Evolutionary conservation across 1,284 basidiomycete genomes (phyloP).

Genomic region (Irpex lacteus): DNA sequence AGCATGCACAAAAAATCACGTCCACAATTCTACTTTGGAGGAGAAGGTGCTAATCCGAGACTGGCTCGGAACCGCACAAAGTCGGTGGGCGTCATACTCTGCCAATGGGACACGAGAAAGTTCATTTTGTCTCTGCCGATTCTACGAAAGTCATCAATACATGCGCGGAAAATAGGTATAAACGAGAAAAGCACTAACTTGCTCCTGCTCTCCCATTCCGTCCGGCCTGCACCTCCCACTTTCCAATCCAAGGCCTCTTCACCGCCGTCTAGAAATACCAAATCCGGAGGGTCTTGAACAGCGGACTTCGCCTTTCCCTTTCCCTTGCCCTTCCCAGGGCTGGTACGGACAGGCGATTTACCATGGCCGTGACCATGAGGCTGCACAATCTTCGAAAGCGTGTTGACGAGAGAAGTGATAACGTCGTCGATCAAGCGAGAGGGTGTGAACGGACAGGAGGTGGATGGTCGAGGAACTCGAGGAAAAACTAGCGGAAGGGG

Average conservation of each 20-base stretch:
- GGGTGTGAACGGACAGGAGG: constrained; percentile 59
- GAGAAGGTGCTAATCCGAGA: neutral
- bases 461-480: constrained; percentile 41
- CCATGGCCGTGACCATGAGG: too few relatives aligned
- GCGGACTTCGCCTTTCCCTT: neutral
- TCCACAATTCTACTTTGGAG: too few relatives aligned
- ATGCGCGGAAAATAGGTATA: too few relatives aligned
- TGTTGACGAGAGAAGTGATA: constrained; percentile 46
- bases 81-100: neutral
- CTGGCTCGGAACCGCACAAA: neutral
- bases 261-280: neutral
- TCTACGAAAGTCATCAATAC: neutral
- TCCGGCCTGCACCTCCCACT: neutral
- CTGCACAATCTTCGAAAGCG: constrained; percentile 26
- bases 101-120: neutral
- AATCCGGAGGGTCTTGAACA: neutral
- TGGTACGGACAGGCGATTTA: neutral
- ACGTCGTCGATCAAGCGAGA: constrained; percentile 52
- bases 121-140: neutral
- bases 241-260: neutral
- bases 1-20: too few relatives aligned
- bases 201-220: neutral
- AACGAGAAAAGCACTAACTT: neutral
- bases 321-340: neutral
- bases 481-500: constrained; percentile 37